phyloP scores from a whole-genome alignment of 2,329 filamentous ascomycete genomes.

The Zymoseptoria pseudotritici region DNA sequence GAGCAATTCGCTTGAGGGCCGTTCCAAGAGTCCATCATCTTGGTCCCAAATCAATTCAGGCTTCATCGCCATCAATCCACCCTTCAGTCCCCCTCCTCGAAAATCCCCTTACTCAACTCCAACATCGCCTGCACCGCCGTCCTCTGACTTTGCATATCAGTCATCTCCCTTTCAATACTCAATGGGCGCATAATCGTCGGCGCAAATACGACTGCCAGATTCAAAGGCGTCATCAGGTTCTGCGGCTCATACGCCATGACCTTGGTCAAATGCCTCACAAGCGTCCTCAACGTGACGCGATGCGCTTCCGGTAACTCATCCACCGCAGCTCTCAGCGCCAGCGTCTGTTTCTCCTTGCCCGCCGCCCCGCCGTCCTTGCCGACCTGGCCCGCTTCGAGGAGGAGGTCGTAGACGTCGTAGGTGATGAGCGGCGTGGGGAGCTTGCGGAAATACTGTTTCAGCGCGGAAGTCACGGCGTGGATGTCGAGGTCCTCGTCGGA shows the following conservation, averaged over 20 bases:
- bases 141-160: constrained; percentile 90
- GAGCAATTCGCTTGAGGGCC: too few species aligned
- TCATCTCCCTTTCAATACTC: constrained; percentile 89
- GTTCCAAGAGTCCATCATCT: background rate
- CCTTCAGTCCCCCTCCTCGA: constrained; percentile 34
- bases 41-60: background rate
- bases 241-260: constrained; percentile 76
- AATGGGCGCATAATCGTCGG: constrained; percentile 93
- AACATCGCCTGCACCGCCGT: constrained; percentile 86
- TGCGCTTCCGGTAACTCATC: constrained; percentile 75
- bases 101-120: constrained; percentile 79
- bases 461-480: constrained; percentile 84
- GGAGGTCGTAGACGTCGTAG: constrained; percentile 81
- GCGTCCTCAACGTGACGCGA: constrained; percentile 81
- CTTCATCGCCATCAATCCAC: background rate
- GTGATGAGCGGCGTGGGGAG: constrained; percentile 84
- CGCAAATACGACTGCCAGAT: constrained; percentile 92
- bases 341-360: constrained; percentile 59
- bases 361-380: constrained; percentile 22
- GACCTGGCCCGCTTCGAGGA: constrained; percentile 64
- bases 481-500: constrained; percentile 92
- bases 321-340: constrained; percentile 65
- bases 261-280: constrained; percentile 85
- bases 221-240: constrained; percentile 95
- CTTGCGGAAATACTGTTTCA: constrained; percentile 97